phyloP scores from a whole-genome alignment of 2,329 filamentous ascomycete genomes.

The Akanthomyces lecanii region DNA sequence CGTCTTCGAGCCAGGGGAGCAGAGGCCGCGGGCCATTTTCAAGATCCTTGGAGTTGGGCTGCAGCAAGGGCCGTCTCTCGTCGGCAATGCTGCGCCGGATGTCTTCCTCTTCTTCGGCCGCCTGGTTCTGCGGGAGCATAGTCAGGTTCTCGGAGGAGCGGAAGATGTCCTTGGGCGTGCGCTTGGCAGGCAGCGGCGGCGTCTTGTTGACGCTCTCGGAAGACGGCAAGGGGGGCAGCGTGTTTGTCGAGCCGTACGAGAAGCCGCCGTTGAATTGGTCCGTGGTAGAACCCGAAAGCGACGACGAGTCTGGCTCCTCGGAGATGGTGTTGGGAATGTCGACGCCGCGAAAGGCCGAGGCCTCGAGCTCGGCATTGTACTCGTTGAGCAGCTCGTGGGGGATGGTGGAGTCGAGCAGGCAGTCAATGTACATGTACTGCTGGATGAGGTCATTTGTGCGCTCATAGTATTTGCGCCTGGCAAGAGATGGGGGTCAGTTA shows the following conservation, averaged over 20 bases:
- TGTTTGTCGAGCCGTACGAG: constrained; percentile 29
- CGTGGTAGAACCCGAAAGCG: constrained; percentile 29
- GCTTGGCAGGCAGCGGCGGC: constrained; percentile 55
- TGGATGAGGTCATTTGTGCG: constrained; percentile 83
- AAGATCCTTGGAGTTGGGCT: constrained; percentile 32
- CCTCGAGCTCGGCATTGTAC: constrained; percentile 62
- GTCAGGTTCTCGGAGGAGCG: constrained; percentile 67
- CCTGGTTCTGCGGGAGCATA: constrained; percentile 46
- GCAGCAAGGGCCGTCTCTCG: constrained; percentile 18
- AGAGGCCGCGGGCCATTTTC: constrained; percentile 35
- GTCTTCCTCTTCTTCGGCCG: constrained; percentile 42
- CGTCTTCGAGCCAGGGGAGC: constrained; percentile 69
- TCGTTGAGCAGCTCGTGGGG: constrained; percentile 89
- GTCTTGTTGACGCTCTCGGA: constrained; percentile 10
- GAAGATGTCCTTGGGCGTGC: constrained; percentile 84
- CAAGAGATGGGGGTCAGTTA: constrained; percentile 8
- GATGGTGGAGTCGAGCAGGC: constrained; percentile 84
- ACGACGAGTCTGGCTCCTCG: constrained; percentile 54
- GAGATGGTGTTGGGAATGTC: constrained; percentile 69
- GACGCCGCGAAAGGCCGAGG: constrained; percentile 48
- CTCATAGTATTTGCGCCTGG: constrained; percentile 77
- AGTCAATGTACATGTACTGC: constrained; percentile 91
- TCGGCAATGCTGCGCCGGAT: constrained; percentile 31
- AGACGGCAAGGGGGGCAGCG: constrained; percentile 20
- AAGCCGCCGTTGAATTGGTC: constrained; percentile 21